Evolutionary conservation across 306 rosid species (phyloP).

Genomic region (Cicer bijugum): DNA sequence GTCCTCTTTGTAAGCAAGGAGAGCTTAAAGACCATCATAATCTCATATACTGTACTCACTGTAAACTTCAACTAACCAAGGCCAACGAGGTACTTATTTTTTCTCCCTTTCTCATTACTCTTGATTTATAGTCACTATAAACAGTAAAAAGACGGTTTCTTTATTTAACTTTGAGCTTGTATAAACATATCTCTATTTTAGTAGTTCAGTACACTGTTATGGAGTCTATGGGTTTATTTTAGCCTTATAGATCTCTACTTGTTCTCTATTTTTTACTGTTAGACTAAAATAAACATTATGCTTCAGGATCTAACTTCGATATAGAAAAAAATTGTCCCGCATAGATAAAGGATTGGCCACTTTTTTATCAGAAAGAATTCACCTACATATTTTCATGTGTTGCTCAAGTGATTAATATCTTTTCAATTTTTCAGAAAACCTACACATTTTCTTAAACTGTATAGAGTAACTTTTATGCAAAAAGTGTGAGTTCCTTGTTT

Average conservation of each 20-base stretch:
- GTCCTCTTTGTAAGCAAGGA: constrained; percentile 88
- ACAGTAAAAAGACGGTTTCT: background rate
- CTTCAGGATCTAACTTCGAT: constrained; percentile 12
- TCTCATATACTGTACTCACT: constrained; percentile 58
- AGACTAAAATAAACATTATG: constrained; percentile 11
- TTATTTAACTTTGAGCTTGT: constrained; percentile 16
- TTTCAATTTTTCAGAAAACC: background rate
- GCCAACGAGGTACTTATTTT: constrained; percentile 63
- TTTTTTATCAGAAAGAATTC: constrained; percentile 3
- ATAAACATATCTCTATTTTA: background rate
- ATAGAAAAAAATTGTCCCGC: constrained; percentile 7
- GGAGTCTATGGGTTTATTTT: background rate
- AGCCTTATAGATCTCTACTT: constrained; percentile 19
- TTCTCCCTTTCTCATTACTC: constrained; percentile 15
- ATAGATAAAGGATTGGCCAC: background rate
- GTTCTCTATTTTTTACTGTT: constrained; percentile 10
- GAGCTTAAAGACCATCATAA: constrained; percentile 59
- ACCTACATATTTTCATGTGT: background rate
- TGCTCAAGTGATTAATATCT: constrained; percentile 9
- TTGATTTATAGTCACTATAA: constrained; percentile 1
- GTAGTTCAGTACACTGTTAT: constrained; percentile 22
- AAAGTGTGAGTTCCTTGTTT: constrained; percentile 8
- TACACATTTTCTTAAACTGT: background rate
- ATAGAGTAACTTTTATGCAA: background rate
- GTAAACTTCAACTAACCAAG: constrained; percentile 69